Evolutionary conservation across 2,329 filamentous ascomycete genomes (phyloP), one percentile per base, ranked within the genome.

Genomic region (Metarhizium rileyi): DNA sequence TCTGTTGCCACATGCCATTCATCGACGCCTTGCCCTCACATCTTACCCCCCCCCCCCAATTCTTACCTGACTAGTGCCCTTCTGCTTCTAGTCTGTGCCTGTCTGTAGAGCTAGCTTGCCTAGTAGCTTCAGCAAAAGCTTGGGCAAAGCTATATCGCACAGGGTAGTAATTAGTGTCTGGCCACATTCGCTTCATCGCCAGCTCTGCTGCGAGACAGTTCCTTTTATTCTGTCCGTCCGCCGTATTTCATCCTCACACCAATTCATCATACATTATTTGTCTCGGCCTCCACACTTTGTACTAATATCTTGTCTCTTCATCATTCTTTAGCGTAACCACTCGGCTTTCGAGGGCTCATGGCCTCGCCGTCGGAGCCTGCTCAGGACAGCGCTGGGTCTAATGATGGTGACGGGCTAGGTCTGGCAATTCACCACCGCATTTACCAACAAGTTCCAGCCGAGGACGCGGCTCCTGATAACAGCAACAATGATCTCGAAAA

Each of bases 291-390:
- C 38, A 22, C 28, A 43, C 36, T 35, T 43, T 47, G 36, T 51
- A 41, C 25, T 30, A 45, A 14, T 35, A 20, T 42, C 12, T 22
- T 23, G 20, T 14, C 8, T 3, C 9, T 42, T 25, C 16, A 9
- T 5, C 38, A 42, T 9, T 42, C 25, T 18, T 23, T 8, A 42
- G 20, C n/a, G 9, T 20, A 25, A 8, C 22, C 7, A 42, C 38
- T 25, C 20, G 18, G 20, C 25, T 25, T 25, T 25, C 5, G 22
- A 42, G 22, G 38, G 38, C 27, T 27, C 25, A 53, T 53, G 51
- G 20, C 51, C 46, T 53, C 48, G 45, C 30, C 42, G 28, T 38
- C 48, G 6, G 50, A 43, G 27, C 44, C 48, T 16, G 46, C 36
- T 25, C 45, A 50, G 46, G 46, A 50, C 14, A 35, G 47, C 10